Evolutionary conservation across 2,329 filamentous ascomycete genomes (phyloP).

Genomic region (Camptophora hylomeconis): DNA sequence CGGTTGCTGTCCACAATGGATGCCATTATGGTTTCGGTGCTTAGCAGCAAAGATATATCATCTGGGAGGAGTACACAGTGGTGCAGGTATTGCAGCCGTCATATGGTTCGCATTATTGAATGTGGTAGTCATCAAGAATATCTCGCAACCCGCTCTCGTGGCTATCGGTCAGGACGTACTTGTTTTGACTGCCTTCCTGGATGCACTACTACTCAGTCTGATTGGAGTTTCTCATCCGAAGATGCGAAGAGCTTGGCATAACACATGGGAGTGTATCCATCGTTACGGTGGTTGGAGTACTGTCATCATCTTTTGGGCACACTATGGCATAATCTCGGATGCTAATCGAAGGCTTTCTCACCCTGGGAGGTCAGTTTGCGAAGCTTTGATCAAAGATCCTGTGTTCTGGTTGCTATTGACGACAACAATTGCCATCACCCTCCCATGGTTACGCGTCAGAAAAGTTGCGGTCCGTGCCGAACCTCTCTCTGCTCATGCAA

Average conservation of each 20-base stretch:
- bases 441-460: constrained; percentile 62
- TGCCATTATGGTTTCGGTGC: constrained; percentile 33
- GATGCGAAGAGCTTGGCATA: constrained; percentile 50
- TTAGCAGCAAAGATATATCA: constrained; percentile 39
- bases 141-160: neutral
- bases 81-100: constrained; percentile 35
- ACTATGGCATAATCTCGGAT: constrained; percentile 44
- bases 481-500: constrained; percentile 57
- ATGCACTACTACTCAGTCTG: constrained; percentile 45
- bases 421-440: constrained; percentile 52
- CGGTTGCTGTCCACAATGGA: constrained; percentile 30
- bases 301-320: constrained; percentile 51
- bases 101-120: constrained; percentile 34
- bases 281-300: constrained; percentile 61
- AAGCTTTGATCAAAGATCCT: constrained; percentile 33
- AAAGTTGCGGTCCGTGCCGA: constrained; percentile 54
- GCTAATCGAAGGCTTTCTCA: constrained; percentile 25
- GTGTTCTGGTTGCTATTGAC: constrained; percentile 56
- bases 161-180: constrained; percentile 28
- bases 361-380: constrained; percentile 22
- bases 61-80: constrained; percentile 42
- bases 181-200: constrained; percentile 45
- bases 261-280: constrained; percentile 58
- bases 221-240: constrained; percentile 50
- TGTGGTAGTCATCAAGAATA: constrained; percentile 19